phyloP scores from a whole-genome alignment of 2,329 filamentous ascomycete species.

The Arthroderma sp. region DNA sequence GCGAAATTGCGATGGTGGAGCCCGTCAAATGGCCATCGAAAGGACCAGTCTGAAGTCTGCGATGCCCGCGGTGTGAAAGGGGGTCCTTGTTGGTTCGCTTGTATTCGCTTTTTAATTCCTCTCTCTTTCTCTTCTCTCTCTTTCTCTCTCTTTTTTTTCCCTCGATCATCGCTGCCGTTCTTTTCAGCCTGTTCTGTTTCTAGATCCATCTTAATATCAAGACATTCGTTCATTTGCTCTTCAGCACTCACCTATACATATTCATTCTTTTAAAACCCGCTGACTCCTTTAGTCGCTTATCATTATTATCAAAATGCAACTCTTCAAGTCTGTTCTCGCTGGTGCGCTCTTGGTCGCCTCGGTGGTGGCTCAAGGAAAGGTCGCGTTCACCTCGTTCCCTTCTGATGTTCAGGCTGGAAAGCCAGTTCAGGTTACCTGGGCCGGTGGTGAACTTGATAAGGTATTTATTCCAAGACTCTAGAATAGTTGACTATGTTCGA shows the following conservation, averaged over 20 bases:
- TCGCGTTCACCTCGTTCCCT: constrained; percentile 42
- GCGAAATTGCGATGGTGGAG: no score
- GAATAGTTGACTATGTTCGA: background rate
- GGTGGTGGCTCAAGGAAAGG: constrained; percentile 32
- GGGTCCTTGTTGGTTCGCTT: background rate
- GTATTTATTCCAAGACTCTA: constrained; percentile 13
- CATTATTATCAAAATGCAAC: constrained; percentile 33
- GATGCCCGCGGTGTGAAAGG: background rate
- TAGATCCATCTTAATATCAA: background rate
- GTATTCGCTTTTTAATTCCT: background rate
- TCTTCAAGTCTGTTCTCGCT: constrained; percentile 36
- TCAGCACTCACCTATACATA: background rate
- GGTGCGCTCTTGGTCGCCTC: constrained; percentile 31
- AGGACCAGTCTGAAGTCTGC: no score
- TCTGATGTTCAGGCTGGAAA: constrained; percentile 36
- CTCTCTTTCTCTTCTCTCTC: background rate
- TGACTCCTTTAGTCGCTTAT: background rate
- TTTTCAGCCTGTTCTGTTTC: background rate
- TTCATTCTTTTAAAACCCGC: constrained; percentile 4
- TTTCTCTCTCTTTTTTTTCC: constrained; percentile 1
- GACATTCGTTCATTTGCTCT: background rate
- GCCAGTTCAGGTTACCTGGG: constrained; percentile 37
- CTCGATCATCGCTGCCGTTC: background rate
- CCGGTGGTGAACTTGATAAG: constrained; percentile 21
- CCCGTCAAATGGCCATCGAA: no score